These are phyloP conservation scores for Thermothelomyces thermophilus DNA, from an alignment of 2,329 filamentous ascomycete genomes.

Conservation along the genomic window DNA sequence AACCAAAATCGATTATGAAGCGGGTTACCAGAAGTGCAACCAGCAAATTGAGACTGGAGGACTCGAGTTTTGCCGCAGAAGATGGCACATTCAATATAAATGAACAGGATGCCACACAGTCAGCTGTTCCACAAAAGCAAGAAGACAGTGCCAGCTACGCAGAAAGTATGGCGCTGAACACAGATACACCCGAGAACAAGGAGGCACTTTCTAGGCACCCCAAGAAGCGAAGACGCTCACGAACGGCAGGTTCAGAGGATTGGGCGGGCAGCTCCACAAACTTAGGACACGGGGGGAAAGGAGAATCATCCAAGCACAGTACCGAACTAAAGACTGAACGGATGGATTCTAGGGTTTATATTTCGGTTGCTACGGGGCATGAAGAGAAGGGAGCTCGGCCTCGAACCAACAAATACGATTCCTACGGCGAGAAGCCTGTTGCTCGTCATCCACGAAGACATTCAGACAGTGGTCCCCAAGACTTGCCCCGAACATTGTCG, in stretches of 20 bases:
- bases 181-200: background rate
- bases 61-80: background rate
- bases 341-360: background rate
- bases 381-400: background rate
- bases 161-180: background rate
- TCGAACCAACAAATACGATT: background rate
- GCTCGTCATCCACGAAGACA: background rate
- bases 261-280: too few relatives aligned
- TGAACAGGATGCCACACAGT: too few relatives aligned
- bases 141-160: background rate
- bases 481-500: background rate
- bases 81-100: conserved; percentile 1
- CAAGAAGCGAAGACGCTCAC: conserved; percentile 7
- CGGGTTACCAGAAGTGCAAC: conserved; percentile 15
- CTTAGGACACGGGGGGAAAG: too few relatives aligned
- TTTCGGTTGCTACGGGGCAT: background rate
- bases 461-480: background rate
- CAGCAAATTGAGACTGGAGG: background rate
- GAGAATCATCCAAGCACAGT: background rate
- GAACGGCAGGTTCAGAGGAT: too few relatives aligned
- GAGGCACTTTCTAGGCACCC: background rate
- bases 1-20: conserved; percentile 25
- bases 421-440: background rate
- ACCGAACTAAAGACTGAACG: background rate
- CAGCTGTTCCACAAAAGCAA: too few relatives aligned